Evolutionary conservation across 2,329 filamentous ascomycete species (phyloP), one percentile per base, ranked within the genome.

Genomic region (Phaeosphaeriaceae sp.): DNA sequence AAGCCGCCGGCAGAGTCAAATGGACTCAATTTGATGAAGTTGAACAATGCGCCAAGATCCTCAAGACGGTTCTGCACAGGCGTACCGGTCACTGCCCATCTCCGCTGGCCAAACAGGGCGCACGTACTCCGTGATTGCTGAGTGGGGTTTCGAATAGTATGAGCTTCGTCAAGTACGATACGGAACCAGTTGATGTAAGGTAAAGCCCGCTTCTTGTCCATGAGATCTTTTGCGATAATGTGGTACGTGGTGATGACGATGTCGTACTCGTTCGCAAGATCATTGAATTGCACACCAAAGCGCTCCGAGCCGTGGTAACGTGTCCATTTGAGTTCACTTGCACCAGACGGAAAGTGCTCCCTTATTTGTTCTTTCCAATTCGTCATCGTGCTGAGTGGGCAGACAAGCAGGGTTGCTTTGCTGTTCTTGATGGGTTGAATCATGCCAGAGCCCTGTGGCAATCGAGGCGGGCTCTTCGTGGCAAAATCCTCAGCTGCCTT

Each of bases 11-110:
- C 86, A 49, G 94, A 89, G 60, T 96, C 88, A 70, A 98, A 98
- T 0, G 94, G 94, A 68, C 88, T 88, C 15, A 98, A 82, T 15
- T 91, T 88, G 44, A 98, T 81, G 62, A 98, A 98, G 31, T 89
- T 91, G 57, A 97, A 88, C 2, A 98, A 82, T 1, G 94, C 91
- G 15, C 92, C 91, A 21, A 98, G 84, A 74, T 99, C 95, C 25
- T 93, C 70, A 2, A 98, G 84, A 3, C 91, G 89, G 72, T 99
- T 99, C 77, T 98, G 94, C 9, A 98, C 91, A 0, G 93, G 95
- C 0, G 95, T 98, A 54, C 94, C 95, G 0, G 95, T 98, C n/a
- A 98, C 92, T 2, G 93, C 94, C 95, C 95, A 99, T 33, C 93
- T 89, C 31, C 93, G 88, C 71, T 91, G 86, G 1, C 93, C 91